A percentile compares a stretch with the other conserved stretches of the same genome.
Conservation (phyloP, 768 basidiomycete species). For the Candolleomyces aberdarensis region DNA sequence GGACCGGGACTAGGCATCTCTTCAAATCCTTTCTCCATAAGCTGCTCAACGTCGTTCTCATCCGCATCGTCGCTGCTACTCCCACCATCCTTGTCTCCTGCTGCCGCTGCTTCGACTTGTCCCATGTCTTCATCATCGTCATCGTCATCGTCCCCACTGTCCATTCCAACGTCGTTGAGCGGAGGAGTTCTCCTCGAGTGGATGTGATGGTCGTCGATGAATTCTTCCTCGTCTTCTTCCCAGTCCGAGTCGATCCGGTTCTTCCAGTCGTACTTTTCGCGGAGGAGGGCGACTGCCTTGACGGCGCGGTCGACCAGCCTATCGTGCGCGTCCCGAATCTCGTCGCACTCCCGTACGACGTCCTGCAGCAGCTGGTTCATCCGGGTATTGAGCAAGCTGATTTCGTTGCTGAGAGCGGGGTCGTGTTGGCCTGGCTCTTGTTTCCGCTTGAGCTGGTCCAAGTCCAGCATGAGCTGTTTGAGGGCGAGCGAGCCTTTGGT, state of each 20-base stretch:
- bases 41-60: slow-evolving; percentile 27
- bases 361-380: slow-evolving; percentile 30
- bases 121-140: slow-evolving; percentile 15
- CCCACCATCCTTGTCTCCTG: neutral
- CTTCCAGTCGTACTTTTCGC: slow-evolving; percentile 82
- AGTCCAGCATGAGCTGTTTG: too few species aligned
- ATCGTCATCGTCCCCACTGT: slow-evolving; percentile 20
- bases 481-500: slow-evolving; percentile 55
- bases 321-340: slow-evolving; percentile 71
- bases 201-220: too few species aligned
- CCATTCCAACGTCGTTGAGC: slow-evolving; percentile 22
- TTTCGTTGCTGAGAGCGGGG: too few species aligned
- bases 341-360: slow-evolving; percentile 61
- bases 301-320: slow-evolving; percentile 72
- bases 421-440: too few species aligned
- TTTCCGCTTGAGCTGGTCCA: too few species aligned
- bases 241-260: slow-evolving; percentile 70
- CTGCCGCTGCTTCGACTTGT: slow-evolving; percentile 16
- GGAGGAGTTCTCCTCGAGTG: slow-evolving; percentile 45
- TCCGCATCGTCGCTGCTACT: slow-evolving; percentile 19
- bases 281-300: slow-evolving; percentile 73
- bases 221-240: slow-evolving; percentile 47
- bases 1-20: slow-evolving; percentile 20
- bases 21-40: slow-evolving; percentile 1
- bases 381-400: too few species aligned